Base-by-base conservation (phyloP, 805 yeast species). In the Jamesozyma spencerorum region DNA sequence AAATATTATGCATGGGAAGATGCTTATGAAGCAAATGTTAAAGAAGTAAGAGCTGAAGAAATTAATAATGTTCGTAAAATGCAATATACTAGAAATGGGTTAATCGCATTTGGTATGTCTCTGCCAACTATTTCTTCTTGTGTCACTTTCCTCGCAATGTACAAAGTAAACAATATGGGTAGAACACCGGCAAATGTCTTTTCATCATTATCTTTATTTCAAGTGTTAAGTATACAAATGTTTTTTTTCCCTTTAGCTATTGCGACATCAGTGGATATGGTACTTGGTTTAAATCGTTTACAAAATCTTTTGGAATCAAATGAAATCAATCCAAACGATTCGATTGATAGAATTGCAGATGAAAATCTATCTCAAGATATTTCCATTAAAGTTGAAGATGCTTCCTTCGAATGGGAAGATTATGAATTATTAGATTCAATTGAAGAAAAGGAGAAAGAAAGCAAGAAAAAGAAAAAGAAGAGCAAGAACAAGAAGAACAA, bases 1-100 rank as follows among this genome's bases (percentile, higher is more conserved):
- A 88, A 88, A 65, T 83, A 74, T 58, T 88, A 87, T 58, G 84
- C 94, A 1, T 88, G 96, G 96, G 97, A 88, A 62, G 69, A 69
- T 26, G 87, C 96, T 1, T 88, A 85, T 57, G 69, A 70, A 40
- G 58, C 69, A 8, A 65, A 71, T 39, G 71, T 88, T 28, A 54
- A 74, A 13, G 69, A 66, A 11, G 67, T 75, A 20, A 74, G 97
- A 57, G 51, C 55, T 0, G 54, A 65, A 17, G 97, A 87, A 62
- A 78, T 84, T 72, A 49, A 53, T 3, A 65, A 68, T 37, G 71
- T 88, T 44, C 70, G 77, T 46, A 66, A 63, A 39, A 74, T 85
- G 68, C 88, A 83, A 53, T 66, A 78, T 33, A 57, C 75, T 20
- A 75, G 88, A 57, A 83, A 81, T 53, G 47, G 70, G 17, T 58